Conservation (phyloP, 2,329 filamentous ascomycete genomes). For the Aspergillus ibericus region DNA sequence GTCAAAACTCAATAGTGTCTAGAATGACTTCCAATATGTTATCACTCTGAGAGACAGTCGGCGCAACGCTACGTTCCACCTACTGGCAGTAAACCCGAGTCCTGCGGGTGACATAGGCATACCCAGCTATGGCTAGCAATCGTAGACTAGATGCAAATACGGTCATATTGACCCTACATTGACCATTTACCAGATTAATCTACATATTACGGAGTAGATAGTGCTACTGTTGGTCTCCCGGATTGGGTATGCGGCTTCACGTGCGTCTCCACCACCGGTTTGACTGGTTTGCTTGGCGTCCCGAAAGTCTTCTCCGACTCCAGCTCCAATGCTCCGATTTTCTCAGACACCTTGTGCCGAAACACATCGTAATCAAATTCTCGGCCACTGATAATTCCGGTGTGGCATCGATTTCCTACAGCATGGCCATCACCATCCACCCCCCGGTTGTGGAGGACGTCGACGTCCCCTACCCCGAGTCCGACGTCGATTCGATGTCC, state of each 20-base stretch:
- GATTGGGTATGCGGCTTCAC: conserved; percentile 5
- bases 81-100: too few species aligned
- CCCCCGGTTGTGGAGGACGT: conserved; percentile 47
- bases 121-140: too few species aligned
- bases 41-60: too few species aligned
- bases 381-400: neutral
- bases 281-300: conserved; percentile 21
- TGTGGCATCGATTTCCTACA: neutral
- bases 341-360: neutral
- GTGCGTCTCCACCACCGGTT: conserved; percentile 14
- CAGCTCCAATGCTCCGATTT: conserved; percentile 2
- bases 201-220: too few species aligned
- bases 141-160: neutral
- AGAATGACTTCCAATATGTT: too few species aligned
- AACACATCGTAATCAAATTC: neutral
- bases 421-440: conserved; percentile 62
- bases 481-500: conserved; percentile 53
- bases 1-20: too few species aligned
- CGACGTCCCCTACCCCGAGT: conserved; percentile 33
- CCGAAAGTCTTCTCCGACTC: conserved; percentile 16
- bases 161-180: neutral
- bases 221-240: neutral
- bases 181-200: too few species aligned
- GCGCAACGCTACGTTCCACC: too few species aligned
- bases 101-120: too few species aligned